Evolutionary conservation across 2,329 filamentous ascomycete species (phyloP), one percentile per base, ranked within the genome.

Genomic region (Aspergillus sp.): DNA sequence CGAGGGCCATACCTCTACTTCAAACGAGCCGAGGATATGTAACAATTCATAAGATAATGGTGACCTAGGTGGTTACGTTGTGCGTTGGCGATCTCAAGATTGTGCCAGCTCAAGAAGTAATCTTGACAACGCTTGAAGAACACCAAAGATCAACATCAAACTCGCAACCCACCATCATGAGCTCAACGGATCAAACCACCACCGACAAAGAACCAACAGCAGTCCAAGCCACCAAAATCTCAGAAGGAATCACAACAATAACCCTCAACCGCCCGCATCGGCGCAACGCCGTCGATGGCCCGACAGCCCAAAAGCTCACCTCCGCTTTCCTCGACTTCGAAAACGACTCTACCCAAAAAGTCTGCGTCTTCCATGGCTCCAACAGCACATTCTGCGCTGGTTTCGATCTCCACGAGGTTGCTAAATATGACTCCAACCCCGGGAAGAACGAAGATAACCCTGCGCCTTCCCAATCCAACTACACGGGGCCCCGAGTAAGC

Each of bases 351-450:
- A 64, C 69, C 2, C 82, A 85, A 60, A 84, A 83, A 62, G 74
- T 85, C 7, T 81, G 79, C 67, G 70, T 85, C 32, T 72, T 85
- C 22, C 67, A 77, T 48, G 82, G 82, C 11, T 69, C 71, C 5
- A 74, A 77, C 17, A 71, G 70, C 5, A 80, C 74, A 1, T 85
- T 85, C 62, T 84, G 81, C 66, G 80, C 81, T 0, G 82, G 82
- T 5, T 80, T 77, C 55, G 82, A 85, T 62, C 73, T 85, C 1
- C 75, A 81, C 56, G 73, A 78, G 30, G 66, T 81, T n/a, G 72
- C 76, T 26, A 43, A 61, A 18, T 52, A 36, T 12, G 48, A 38
- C n/a, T 42, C 8, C 44, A 59, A 54, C 58, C 64, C 36, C 39
- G n/a, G 30, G 3, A 38, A 15, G 9, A 17, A 22, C 11, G 44